These are phyloP conservation scores for Gentiana macrophylla DNA, from an alignment of 257 asterid species.

Conservation along the genomic window DNA sequence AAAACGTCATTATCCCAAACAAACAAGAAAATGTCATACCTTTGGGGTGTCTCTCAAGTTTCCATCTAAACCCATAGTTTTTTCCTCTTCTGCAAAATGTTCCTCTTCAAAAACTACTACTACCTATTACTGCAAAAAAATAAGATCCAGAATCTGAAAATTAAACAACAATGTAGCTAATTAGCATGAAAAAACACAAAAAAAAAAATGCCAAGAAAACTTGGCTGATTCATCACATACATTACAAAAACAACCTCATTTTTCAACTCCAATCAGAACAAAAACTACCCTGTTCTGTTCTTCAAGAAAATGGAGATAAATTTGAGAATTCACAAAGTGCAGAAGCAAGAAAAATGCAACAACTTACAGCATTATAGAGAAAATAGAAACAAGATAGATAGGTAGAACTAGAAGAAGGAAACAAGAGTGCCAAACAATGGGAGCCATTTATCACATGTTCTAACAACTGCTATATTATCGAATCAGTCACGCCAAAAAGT, in stretches of 20 bases:
- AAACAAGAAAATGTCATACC: conserved; percentile 30
- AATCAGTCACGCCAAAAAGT: conserved; percentile 37
- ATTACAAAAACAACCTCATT: conserved; percentile 19
- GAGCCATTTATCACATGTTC: conserved; percentile 38
- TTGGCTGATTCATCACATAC: conserved; percentile 17
- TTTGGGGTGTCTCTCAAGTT: conserved; percentile 54
- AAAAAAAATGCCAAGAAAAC: conserved; percentile 19
- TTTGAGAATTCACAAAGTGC: not conserved
- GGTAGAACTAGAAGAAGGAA: conserved; percentile 25
- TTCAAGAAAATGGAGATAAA: not conserved
- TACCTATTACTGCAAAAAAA: conserved; percentile 8
- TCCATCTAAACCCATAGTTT: conserved; percentile 58
- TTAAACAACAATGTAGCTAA: conserved; percentile 13
- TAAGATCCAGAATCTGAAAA: conserved; percentile 24
- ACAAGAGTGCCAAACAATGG: conserved; percentile 23
- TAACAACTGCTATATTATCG: conserved; percentile 34
- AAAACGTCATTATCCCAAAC: too few species aligned
- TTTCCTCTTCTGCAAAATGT: conserved; percentile 4
- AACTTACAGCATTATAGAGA: not conserved
- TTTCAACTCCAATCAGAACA: conserved; percentile 14
- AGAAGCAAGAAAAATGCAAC: conserved; percentile 12
- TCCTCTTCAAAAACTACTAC: not conserved
- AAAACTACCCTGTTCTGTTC: not conserved
- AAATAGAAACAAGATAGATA: not conserved
- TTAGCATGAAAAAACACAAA: conserved; percentile 14